phyloP scores from a whole-genome alignment of 2,329 filamentous ascomycete genomes.

The Fusarium equiseti region DNA sequence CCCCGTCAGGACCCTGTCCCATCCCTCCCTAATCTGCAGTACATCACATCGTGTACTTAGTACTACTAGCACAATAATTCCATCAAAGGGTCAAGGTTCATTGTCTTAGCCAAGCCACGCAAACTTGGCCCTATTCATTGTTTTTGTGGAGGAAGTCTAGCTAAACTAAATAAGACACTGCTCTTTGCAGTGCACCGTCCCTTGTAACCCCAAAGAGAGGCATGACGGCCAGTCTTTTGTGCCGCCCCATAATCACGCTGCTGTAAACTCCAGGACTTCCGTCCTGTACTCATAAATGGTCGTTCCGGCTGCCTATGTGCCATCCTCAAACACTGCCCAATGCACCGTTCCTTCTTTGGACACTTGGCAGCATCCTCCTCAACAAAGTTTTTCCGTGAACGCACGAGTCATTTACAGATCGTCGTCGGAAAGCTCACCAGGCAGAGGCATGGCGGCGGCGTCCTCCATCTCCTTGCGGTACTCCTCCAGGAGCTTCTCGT shows the following conservation, averaged over 20 bases:
- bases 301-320: constrained; percentile 52
- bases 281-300: constrained; percentile 55
- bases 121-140: constrained; percentile 47
- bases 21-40: not conserved
- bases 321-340: constrained; percentile 47
- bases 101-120: constrained; percentile 48
- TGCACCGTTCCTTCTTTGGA: constrained; percentile 40
- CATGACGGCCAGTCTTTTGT: constrained; percentile 48
- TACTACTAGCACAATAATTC: not conserved
- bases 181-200: constrained; percentile 51
- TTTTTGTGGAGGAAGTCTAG: constrained; percentile 53
- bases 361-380: constrained; percentile 47
- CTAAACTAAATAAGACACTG: constrained; percentile 51
- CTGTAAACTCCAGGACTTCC: constrained; percentile 51
- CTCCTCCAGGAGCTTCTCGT: constrained; percentile 82
- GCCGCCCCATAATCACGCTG: constrained; percentile 54
- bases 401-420: constrained; percentile 64
- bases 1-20: not conserved
- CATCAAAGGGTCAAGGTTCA: constrained; percentile 19
- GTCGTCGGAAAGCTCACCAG: constrained; percentile 90
- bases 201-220: constrained; percentile 50
- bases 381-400: constrained; percentile 47
- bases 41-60: not conserved
- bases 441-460: constrained; percentile 86
- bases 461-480: constrained; percentile 91